Percentiles rank a stretch among this genome's conserved stretches.
phyloP scores from a whole-genome alignment of 2,329 filamentous ascomycete genomes.

The Fusarium pseudoanthophilum region DNA sequence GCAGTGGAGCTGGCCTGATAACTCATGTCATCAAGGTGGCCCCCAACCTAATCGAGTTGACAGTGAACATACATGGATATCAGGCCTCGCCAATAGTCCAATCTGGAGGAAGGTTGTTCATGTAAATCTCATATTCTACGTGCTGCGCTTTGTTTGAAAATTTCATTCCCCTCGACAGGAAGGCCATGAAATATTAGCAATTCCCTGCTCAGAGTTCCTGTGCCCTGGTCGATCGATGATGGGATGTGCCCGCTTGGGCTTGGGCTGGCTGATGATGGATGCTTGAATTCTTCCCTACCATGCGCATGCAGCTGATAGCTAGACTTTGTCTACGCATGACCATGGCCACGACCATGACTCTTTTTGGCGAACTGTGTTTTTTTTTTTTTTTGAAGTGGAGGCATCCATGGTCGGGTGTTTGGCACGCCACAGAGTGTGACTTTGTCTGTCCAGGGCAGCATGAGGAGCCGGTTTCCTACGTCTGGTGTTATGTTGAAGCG shows the following conservation, averaged over 20 bases:
- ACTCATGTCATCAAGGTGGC: background rate
- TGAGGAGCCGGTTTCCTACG: conserved; percentile 7
- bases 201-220: background rate
- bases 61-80: background rate
- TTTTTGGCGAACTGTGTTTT: conserved; percentile 15
- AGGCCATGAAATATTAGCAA: conserved; percentile 6
- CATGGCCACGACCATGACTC: conserved; percentile 15
- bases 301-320: conserved; percentile 25
- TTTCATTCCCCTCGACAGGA: background rate
- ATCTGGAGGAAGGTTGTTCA: background rate
- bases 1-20: conserved; percentile 4
- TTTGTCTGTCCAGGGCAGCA: conserved; percentile 6
- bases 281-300: conserved; percentile 13
- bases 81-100: conserved; percentile 1
- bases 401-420: conserved; percentile 14
- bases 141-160: background rate
- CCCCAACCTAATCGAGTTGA: conserved; percentile 5
- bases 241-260: conserved; percentile 24
- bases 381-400: conserved; percentile 18
- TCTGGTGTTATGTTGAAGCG: background rate
- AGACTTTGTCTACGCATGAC: conserved; percentile 35
- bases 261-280: conserved; percentile 26
- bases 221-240: conserved; percentile 30
- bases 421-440: background rate
- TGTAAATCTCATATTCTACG: conserved; percentile 14